A percentile compares a stretch with the other conserved stretches of the same genome.
Conservation (phyloP, 2,329 filamentous ascomycete species). For the Chaetomiaceae sp. region DNA sequence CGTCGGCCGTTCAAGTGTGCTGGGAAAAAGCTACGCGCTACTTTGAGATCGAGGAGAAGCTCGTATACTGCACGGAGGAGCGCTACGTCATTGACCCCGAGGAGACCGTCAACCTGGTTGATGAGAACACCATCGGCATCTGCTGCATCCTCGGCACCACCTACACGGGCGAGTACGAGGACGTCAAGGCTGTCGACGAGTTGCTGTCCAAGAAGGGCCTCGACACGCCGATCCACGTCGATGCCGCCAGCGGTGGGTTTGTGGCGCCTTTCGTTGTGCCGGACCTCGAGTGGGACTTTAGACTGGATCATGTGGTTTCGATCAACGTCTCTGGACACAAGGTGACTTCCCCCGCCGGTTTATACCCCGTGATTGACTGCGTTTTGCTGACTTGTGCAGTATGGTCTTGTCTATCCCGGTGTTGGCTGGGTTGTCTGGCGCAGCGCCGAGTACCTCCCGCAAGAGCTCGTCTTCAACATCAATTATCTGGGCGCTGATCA, state of each 20-base stretch:
- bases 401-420: slow-evolving; percentile 73
- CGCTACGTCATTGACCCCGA: slow-evolving; percentile 61
- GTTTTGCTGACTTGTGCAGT: slow-evolving; percentile 33
- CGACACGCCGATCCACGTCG: slow-evolving; percentile 86
- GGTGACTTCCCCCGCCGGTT: slow-evolving; percentile 29
- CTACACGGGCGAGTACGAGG: slow-evolving; percentile 94
- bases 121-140: slow-evolving; percentile 81
- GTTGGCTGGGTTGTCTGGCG: slow-evolving; percentile 95
- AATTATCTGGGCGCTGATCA: slow-evolving; percentile 97
- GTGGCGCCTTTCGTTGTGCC: slow-evolving; percentile 88
- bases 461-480: slow-evolving; percentile 97
- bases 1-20: slow-evolving; percentile 90
- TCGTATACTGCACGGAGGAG: slow-evolving; percentile 58
- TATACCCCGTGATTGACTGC: neutral
- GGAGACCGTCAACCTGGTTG: slow-evolving; percentile 56
- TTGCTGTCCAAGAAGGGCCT: slow-evolving; percentile 69
- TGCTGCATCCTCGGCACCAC: slow-evolving; percentile 88
- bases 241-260: slow-evolving; percentile 88
- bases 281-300: slow-evolving; percentile 85
- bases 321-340: slow-evolving; percentile 97
- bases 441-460: slow-evolving; percentile 72
- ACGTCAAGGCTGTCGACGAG: slow-evolving; percentile 88
- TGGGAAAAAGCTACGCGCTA: slow-evolving; percentile 92
- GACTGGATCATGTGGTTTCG: slow-evolving; percentile 79
- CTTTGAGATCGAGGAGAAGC: slow-evolving; percentile 91